Conservation (phyloP, 2,329 filamentous ascomycete species). For the Neocatenulostroma microsporum region DNA sequence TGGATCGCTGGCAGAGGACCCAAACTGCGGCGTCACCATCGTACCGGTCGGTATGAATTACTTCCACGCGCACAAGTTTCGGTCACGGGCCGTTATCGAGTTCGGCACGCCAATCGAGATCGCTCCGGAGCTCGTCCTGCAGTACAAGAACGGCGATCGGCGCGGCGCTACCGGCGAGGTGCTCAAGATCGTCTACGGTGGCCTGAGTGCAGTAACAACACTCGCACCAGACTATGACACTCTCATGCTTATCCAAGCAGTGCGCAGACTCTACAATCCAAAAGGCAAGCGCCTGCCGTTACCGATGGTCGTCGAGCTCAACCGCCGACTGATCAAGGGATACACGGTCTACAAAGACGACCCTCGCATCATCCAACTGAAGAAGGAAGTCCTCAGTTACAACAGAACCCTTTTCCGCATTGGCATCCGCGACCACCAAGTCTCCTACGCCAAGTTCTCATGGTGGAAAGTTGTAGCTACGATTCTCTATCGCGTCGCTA, state of each 20-base stretch:
- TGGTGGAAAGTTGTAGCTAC: conserved; percentile 66
- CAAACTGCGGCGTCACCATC: conserved; percentile 83
- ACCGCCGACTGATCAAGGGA: conserved; percentile 79
- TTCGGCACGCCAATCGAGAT: conserved; percentile 88
- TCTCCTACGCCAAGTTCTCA: conserved; percentile 82
- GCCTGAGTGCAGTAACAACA: conserved; percentile 80
- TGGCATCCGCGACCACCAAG: conserved; percentile 86
- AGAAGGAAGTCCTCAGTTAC: conserved; percentile 70
- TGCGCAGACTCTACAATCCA: conserved; percentile 84
- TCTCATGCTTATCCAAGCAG: conserved; percentile 92
- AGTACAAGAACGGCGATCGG: conserved; percentile 75
- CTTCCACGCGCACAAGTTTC: conserved; percentile 97
- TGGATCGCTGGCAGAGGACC: conserved; percentile 75
- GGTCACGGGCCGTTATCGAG: conserved; percentile 89
- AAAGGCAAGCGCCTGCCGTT: conserved; percentile 89
- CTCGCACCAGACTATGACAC: conserved; percentile 93
- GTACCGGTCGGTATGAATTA: conserved; percentile 99
- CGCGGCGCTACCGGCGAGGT: conserved; percentile 80
- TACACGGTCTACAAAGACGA: conserved; percentile 92
- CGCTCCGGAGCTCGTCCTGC: conserved; percentile 69
- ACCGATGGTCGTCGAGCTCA: conserved; percentile 87
- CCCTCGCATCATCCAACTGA: conserved; percentile 67
- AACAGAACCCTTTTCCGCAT: conserved; percentile 80
- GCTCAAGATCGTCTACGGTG: conserved; percentile 78
- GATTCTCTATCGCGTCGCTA: conserved; percentile 70